Evolutionary conservation across 148 eudicot genomes (phyloP), one percentile per base, ranked within the genome.

Genomic region (Rhododendron kiyosumense): DNA sequence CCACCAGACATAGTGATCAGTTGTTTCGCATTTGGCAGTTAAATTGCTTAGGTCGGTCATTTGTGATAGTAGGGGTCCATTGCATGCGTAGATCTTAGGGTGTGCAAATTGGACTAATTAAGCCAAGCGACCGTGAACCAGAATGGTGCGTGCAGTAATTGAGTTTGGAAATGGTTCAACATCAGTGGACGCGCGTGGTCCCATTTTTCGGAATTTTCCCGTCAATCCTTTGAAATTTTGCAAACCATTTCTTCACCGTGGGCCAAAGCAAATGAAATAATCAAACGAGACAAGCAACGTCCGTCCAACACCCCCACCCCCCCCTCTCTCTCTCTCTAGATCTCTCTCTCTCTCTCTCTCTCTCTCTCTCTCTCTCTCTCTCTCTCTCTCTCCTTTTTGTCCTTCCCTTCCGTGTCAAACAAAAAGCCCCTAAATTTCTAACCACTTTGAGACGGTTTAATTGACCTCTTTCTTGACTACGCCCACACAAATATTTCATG

Each of bases 381-480:
- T 17, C 63, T 11, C 18, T 32, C 69, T 11, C 14, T 12, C 73
- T 18, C 7, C 24, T 10, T 20, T 38, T 41, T 41, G 14, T 41
- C 26, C 74, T 63, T 13, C 48, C 75, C 80, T 13, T 20, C 46
- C 49, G 49, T 84, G 80, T 84, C 85, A 84, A 83, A 83, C 79
- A 20, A 32, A 9, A 46, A 46, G 9, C 17, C 28, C 45, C 85
- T 49, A 34, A 34, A 30, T 74, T 74, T 84, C 67, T 51, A 69
- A 73, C 79, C 77, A 30, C 85, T 84, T 71, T 71, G 45, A 84
- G 85, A 71, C 85, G 85, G 61, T 5, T 74, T 84, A 74, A 4
- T 84, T 84, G 85, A 84, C 85, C 85, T 49, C 81, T 83, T 83
- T 75, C 81, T 75, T 52, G 63, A 82, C 84, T 41, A 78, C 34